Evolutionary conservation across 345 rosid species (phyloP).

Genomic region (Excoecaria cochinchinensis): DNA sequence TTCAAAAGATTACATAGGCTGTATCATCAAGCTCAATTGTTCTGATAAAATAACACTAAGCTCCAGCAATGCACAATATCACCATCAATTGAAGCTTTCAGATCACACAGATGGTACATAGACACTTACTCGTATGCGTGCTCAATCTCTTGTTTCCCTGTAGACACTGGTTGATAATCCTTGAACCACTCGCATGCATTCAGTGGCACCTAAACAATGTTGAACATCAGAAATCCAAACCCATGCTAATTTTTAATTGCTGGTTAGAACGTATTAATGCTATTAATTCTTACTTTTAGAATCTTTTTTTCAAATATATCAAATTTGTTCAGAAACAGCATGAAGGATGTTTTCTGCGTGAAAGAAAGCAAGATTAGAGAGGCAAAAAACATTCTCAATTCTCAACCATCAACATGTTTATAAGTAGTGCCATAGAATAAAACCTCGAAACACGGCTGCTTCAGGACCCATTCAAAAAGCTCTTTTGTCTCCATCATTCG

Average conservation of each 20-base stretch:
- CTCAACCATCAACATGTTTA: background rate
- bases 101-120: background rate
- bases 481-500: slow-evolving; percentile 95
- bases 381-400: background rate
- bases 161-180: slow-evolving; percentile 85
- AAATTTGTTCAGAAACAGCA: slow-evolving; percentile 94
- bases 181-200: slow-evolving; percentile 90
- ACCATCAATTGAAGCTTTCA: background rate
- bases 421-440: background rate
- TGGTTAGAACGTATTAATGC: background rate
- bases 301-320: slow-evolving; percentile 96
- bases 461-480: slow-evolving; percentile 93
- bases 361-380: slow-evolving; percentile 9
- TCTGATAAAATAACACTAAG: background rate
- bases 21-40: background rate
- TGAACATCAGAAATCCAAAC: slow-evolving; percentile 15
- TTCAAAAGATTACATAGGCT: background rate
- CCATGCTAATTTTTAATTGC: background rate
- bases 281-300: slow-evolving; percentile 56
- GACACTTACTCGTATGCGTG: slow-evolving; percentile 89
- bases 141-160: slow-evolving; percentile 91
- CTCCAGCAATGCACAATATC: background rate
- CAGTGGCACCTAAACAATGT: slow-evolving; percentile 64
- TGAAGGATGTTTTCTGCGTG: slow-evolving; percentile 94
- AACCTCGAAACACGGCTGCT: slow-evolving; percentile 99